Conservation (phyloP, 106 monocot species). For the Acanthochlamys bracteata region DNA sequence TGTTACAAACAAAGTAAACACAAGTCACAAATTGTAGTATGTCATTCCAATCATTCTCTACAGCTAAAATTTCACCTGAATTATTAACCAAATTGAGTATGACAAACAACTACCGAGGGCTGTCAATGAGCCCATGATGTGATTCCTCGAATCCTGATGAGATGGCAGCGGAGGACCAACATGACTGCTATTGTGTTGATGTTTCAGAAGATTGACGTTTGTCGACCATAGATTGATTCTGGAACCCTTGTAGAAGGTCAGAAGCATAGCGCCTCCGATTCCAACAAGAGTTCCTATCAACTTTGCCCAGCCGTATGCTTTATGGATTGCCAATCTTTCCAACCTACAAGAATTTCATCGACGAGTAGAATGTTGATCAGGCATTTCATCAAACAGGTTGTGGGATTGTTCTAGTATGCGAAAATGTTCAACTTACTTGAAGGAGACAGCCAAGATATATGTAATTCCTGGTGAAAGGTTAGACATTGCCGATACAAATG, state of each 20-base stretch:
- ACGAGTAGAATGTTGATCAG: too few relatives aligned
- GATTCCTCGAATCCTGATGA: background rate
- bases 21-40: background rate
- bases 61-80: constrained; percentile 22
- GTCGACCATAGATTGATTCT: constrained; percentile 19
- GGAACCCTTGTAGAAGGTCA: constrained; percentile 39
- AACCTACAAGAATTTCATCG: constrained; percentile 5
- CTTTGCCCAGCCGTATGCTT: constrained; percentile 17
- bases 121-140: constrained; percentile 14
- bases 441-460: constrained; percentile 20
- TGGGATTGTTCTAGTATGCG: too few relatives aligned
- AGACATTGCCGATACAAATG: background rate
- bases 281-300: constrained; percentile 24
- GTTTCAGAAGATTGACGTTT: constrained; percentile 7
- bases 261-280: constrained; percentile 29
- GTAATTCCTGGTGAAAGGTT: constrained; percentile 30
- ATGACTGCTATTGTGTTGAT: background rate
- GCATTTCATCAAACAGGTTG: too few relatives aligned
- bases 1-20: background rate
- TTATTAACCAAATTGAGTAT: constrained; percentile 24
- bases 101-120: constrained; percentile 21
- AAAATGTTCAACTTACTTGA: constrained; percentile 5
- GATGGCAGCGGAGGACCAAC: background rate
- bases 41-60: background rate
- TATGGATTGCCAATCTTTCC: constrained; percentile 9